phyloP scores from a whole-genome alignment of 768 basidiomycete genomes.

The Rhodosporidiobolus sp. region DNA sequence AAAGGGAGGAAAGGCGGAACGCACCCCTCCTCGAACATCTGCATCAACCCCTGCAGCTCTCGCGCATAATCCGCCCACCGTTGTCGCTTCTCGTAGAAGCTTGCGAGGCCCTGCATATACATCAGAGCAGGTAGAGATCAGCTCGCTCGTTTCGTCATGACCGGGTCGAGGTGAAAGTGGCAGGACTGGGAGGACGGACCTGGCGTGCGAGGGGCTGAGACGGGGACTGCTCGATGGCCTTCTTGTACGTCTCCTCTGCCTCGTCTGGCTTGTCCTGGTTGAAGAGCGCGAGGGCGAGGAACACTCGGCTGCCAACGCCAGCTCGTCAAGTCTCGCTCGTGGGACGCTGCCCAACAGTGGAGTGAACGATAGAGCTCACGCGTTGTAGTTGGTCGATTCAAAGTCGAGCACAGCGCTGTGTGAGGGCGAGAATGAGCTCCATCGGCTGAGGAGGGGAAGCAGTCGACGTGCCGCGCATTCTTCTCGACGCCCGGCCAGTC shows the following conservation, averaged over 20 bases:
- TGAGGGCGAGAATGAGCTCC: slow-evolving; percentile 45
- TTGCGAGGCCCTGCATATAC: slow-evolving; percentile 63
- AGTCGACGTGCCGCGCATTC: slow-evolving; percentile 58
- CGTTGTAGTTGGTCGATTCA: slow-evolving; percentile 81
- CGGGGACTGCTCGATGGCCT: slow-evolving; percentile 68
- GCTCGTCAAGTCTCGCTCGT: background rate
- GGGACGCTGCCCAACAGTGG: background rate
- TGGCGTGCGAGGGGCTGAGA: slow-evolving; percentile 78
- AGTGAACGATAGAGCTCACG: slow-evolving; percentile 56
- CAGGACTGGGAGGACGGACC: slow-evolving; percentile 52
- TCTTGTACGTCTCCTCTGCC: slow-evolving; percentile 82
- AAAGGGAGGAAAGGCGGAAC: slow-evolving; percentile 36
- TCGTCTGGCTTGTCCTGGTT: slow-evolving; percentile 68
- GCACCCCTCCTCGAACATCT: slow-evolving; percentile 62
- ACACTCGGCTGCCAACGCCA: slow-evolving; percentile 65
- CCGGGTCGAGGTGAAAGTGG: background rate
- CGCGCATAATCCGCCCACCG: slow-evolving; percentile 62
- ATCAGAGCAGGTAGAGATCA: background rate
- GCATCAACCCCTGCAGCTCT: slow-evolving; percentile 59
- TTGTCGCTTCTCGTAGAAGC: slow-evolving; percentile 65
- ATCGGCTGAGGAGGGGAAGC: slow-evolving; percentile 51
- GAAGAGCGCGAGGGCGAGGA: slow-evolving; percentile 72
- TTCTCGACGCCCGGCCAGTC: slow-evolving; percentile 67
- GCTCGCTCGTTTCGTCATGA: background rate
- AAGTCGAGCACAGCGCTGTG: slow-evolving; percentile 44